Conservation (phyloP, 1,284 basidiomycete genomes). For the Ceratobasidium papillatum region DNA sequence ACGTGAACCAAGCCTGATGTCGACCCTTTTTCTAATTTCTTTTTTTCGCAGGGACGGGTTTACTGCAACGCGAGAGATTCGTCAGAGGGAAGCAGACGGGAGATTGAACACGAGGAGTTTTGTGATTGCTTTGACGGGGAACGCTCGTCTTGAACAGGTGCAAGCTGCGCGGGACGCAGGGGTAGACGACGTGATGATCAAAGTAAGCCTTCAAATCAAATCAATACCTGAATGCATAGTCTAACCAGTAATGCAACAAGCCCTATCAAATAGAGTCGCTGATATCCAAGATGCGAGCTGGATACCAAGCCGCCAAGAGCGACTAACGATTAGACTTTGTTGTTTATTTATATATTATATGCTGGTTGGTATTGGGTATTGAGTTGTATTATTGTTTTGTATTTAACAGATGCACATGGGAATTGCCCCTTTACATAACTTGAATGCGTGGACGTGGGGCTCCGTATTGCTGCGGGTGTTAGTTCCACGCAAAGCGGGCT, state of each 20-base stretch:
- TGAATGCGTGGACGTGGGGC: background rate
- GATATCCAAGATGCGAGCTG: constrained; percentile 31
- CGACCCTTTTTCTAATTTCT: background rate
- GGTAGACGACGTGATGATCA: constrained; percentile 40
- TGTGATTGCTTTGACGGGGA: constrained; percentile 49
- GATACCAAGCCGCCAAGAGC: constrained; percentile 23
- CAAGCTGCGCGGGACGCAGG: constrained; percentile 37
- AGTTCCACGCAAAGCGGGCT: background rate
- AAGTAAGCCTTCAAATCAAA: constrained; percentile 21
- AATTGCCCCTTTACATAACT: background rate
- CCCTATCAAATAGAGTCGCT: constrained; percentile 36
- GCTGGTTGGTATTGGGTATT: background rate
- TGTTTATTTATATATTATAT: constrained; percentile 2
- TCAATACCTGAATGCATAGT: too few species aligned
- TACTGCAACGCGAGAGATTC: constrained; percentile 48
- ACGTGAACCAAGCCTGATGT: background rate
- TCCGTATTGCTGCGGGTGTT: background rate
- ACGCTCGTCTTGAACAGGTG: constrained; percentile 43
- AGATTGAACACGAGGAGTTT: constrained; percentile 45
- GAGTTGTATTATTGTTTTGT: background rate
- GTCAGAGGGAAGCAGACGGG: constrained; percentile 46
- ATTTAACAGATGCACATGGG: background rate
- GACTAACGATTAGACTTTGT: background rate
- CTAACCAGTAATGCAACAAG: too few species aligned
- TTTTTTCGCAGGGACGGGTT: constrained; percentile 45